Evolutionary conservation across 768 basidiomycete species (phyloP), one percentile per base, ranked within the genome.

Genomic region (Naganishia friedmannii): DNA sequence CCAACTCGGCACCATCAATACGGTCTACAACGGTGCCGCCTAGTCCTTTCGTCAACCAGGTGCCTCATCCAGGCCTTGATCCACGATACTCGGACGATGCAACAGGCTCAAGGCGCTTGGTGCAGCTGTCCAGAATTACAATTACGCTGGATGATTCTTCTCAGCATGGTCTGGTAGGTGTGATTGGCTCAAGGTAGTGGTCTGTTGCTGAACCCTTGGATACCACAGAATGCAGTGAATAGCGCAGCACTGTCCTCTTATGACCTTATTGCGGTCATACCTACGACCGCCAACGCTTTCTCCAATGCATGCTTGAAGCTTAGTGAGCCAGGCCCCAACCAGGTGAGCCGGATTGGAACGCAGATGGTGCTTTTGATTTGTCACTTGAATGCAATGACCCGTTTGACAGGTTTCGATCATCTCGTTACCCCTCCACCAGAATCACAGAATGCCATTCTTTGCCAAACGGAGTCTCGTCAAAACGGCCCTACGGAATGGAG

Each of bases 241-340:
- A 72, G 75, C 19, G 70, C 51, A 31, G 65, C 68, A 0, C 51
- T 80, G 26, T 68, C 66, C 37, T 54, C 74, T 4, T 81, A 77
- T 37, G 78, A 79, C 65, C 72, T 81, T 7, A 63, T 81, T 21
- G 77, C 78, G 13, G 75, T 78, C 9, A 63, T 76, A 26, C 78
- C 78, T 29, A 75, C 73, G 6, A 76, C 75, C 21, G 75, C 76
- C 6, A 77, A 77, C 46, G 77, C 80, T 1, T 73, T 81, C 15
- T 76, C 76, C 34, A 67, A 77, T 12, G 78, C 77, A 39, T 81
- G 79, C 73, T 74, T 76, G 28, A 77, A 77, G 32, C 69, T 81
- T 17, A 70, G 76, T 23, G 70, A 72, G 51, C 80, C 80, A 42
- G 78, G 78, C 26, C 75, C 78, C 5, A 78, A 79, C 56, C 76